Evolutionary conservation across 805 yeast genomes (phyloP), one percentile per base, ranked within the genome.

Genomic region (Candida sakaeoensis): DNA sequence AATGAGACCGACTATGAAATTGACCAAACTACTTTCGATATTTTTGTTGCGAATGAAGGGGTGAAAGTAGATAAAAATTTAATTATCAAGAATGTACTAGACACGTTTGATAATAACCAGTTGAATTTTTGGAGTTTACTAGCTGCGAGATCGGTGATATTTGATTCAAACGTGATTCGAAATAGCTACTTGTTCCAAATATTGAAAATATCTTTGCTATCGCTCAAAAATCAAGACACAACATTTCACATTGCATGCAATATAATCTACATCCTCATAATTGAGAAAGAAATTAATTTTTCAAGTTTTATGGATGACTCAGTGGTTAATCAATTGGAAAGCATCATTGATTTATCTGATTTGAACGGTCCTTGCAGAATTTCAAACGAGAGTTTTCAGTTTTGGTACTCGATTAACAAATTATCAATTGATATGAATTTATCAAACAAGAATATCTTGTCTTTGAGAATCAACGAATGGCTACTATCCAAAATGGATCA

Each of bases 311-410:
- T 57, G 2, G 84, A 79, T 39, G 53, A 54, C 7, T 54, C 74
- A 0, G 48, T 79, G 7, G 40, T 61, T 3, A 73, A 66, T 32
- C 76, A 74, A 44, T 55, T 80, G 23, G 74, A 72, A 30, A 73
- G 72, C 21, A 38, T 79, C 1, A 58, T 75, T 34, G 83, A 80
- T 26, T 52, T 74, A 5, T 61, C 85, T 0, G 82, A 77, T 33
- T 61, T 80, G 0, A 75, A 74, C 53, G 91, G 91, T 0, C 91
- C 93, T 2, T 51, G 58, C 1, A 17, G 46, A 1, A 38, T 80
- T 1, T 64, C 71, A 34, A 60, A 71, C 31, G 76, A 71, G 35
- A 61, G 83, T 3, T 58, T 77, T 21, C 46, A 53, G 10, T 76
- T 82, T 45, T 83, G 90, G 90, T 57, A 64, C 37, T 47, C 64